A percentile compares a stretch with the other conserved stretches of the same genome.
Conservation (phyloP, 768 basidiomycete species). For the Serendipita sp. region DNA sequence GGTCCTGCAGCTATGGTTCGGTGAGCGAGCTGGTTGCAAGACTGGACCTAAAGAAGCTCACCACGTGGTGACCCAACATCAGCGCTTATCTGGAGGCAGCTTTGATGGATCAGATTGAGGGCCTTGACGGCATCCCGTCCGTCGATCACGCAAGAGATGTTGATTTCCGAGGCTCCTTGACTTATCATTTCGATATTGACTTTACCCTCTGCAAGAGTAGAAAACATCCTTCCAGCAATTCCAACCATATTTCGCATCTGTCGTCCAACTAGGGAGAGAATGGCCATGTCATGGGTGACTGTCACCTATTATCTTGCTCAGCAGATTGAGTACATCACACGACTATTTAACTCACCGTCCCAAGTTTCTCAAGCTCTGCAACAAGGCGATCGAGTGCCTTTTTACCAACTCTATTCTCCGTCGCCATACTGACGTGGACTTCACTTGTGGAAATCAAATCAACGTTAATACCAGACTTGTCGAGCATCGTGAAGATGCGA, state of each 20-base stretch:
- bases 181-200: constrained; percentile 99
- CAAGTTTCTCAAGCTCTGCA: constrained; percentile 62
- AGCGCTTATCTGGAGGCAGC: constrained; percentile 57
- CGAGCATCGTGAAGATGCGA: constrained; percentile 79
- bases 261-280: constrained; percentile 94
- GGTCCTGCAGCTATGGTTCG: constrained; percentile 15
- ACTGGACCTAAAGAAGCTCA: constrained; percentile 1
- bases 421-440: constrained; percentile 97
- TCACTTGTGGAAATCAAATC: constrained; percentile 96
- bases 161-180: constrained; percentile 93
- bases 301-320: constrained; percentile 42
- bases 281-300: constrained; percentile 79
- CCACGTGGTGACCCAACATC: constrained; percentile 16
- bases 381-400: constrained; percentile 57
- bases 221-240: constrained; percentile 89
- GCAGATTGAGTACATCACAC: neutral
- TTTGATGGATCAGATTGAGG: constrained; percentile 86
- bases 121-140: constrained; percentile 78
- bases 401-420: constrained; percentile 54
- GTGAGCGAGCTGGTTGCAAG: neutral
- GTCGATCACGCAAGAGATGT: constrained; percentile 88
- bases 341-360: constrained; percentile 39
- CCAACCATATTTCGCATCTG: constrained; percentile 95
- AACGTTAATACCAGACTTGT: constrained; percentile 85
- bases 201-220: constrained; percentile 80